Conservation (phyloP, 73 alveolate species). For the Paramecium sonneborni region DNA sequence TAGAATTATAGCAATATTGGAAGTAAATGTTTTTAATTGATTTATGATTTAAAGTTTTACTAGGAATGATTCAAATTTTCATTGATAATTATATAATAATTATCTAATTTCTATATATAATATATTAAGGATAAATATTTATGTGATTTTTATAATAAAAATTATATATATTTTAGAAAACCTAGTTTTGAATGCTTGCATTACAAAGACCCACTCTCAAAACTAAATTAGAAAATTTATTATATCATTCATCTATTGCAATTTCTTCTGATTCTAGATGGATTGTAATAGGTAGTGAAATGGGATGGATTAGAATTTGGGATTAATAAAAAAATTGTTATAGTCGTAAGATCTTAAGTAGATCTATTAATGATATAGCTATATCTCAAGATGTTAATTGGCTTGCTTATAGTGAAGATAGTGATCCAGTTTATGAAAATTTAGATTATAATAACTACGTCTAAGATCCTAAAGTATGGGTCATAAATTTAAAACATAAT, state of each 20-base stretch:
- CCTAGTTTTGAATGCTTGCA: not conserved
- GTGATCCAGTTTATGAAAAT: not conserved
- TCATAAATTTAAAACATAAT: not conserved
- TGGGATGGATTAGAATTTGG: not conserved
- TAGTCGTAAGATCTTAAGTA: not conserved
- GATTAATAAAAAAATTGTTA: not conserved
- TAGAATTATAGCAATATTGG: no score
- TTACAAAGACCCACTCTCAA: not conserved
- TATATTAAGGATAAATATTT: not conserved
- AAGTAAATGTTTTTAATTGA: no score
- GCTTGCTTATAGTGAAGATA: not conserved
- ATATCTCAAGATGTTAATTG: not conserved
- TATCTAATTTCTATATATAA: no score
- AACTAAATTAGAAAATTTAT: not conserved
- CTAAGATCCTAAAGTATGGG: not conserved
- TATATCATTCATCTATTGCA: not conserved
- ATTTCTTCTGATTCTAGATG: not conserved
- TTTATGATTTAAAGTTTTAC: no score
- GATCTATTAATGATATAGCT: not conserved
- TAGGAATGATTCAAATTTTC: no score
- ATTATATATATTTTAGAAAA: not conserved
- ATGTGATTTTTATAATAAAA: not conserved
- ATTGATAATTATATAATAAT: no score
- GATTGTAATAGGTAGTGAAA: not conserved
- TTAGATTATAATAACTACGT: not conserved